Percentiles rank a stretch among this genome's conserved stretches.
phyloP scores from a whole-genome alignment of 768 basidiomycete species.

The Boletus sp. region DNA sequence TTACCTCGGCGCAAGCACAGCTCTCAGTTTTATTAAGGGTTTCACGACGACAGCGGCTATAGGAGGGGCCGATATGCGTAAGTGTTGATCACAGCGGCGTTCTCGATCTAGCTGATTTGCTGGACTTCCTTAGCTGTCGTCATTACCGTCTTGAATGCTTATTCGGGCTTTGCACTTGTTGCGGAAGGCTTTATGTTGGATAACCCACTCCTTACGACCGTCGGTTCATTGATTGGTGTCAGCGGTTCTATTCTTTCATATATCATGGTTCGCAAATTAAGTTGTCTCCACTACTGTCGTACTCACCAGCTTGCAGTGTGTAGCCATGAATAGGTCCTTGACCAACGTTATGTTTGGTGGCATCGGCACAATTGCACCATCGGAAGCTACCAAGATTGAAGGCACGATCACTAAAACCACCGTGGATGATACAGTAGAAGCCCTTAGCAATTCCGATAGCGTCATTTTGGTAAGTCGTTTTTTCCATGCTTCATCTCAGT shows the following conservation, averaged over 20 bases:
- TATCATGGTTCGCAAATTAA: slow-evolving; percentile 66
- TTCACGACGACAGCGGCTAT: slow-evolving; percentile 89
- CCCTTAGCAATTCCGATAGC: slow-evolving; percentile 72
- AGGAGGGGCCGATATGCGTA: slow-evolving; percentile 92
- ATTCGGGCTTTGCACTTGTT: slow-evolving; percentile 87
- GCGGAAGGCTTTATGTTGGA: slow-evolving; percentile 93
- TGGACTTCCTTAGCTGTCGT: slow-evolving; percentile 60
- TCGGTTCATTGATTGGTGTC: slow-evolving; percentile 86
- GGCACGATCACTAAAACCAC: slow-evolving; percentile 75
- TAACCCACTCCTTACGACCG: slow-evolving; percentile 76
- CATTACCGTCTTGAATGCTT: slow-evolving; percentile 87
- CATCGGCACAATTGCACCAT: slow-evolving; percentile 54
- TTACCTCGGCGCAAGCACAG: slow-evolving; percentile 68
- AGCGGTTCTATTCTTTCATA: slow-evolving; percentile 89
- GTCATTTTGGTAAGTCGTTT: slow-evolving; percentile 62
- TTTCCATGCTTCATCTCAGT: neutral
- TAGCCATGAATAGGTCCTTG: slow-evolving; percentile 87
- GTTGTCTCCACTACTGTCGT: neutral
- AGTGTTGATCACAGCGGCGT: slow-evolving; percentile 26
- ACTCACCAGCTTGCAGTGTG: slow-evolving; percentile 51
- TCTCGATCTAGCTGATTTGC: slow-evolving; percentile 1
- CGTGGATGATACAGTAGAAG: slow-evolving; percentile 79
- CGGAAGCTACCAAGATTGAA: slow-evolving; percentile 72
- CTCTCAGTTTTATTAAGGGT: slow-evolving; percentile 81
- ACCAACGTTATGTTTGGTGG: slow-evolving; percentile 87